Conservation (phyloP, 1,139 yeast genomes). For the Scheffersomyces titani region DNA sequence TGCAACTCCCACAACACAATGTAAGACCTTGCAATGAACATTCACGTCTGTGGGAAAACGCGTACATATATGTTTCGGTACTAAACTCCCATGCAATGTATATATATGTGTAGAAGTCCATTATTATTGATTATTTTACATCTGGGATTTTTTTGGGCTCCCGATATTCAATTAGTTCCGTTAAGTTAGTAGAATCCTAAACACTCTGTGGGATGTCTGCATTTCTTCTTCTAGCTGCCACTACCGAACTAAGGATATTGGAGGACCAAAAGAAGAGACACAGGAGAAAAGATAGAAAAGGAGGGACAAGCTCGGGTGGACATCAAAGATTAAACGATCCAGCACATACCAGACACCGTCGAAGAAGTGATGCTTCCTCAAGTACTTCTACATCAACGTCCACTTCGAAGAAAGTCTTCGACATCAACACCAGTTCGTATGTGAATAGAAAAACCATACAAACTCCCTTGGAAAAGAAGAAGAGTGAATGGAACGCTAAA, state of each 20-base stretch:
- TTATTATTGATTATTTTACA: not conserved
- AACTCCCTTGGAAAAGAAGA: conserved; percentile 16
- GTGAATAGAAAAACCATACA: conserved; percentile 8
- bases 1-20: not conserved
- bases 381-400: not conserved
- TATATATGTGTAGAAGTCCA: not conserved
- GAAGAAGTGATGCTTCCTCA: not conserved
- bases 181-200: not conserved
- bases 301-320: not conserved
- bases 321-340: not conserved
- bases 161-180: not conserved
- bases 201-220: not conserved
- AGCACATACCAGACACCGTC: not conserved
- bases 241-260: not conserved
- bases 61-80: not conserved
- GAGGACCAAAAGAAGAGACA: not conserved
- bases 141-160: not conserved
- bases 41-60: not conserved
- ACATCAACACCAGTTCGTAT: conserved; percentile 13
- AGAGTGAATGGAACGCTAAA: conserved; percentile 17
- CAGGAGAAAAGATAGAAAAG: not conserved
- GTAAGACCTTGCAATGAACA: not conserved
- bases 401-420: conserved; percentile 14
- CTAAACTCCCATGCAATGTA: not conserved
- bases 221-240: not conserved